phyloP scores from a whole-genome alignment of 495 filamentous ascomycete genomes.

The Daldinia vernicosa region DNA sequence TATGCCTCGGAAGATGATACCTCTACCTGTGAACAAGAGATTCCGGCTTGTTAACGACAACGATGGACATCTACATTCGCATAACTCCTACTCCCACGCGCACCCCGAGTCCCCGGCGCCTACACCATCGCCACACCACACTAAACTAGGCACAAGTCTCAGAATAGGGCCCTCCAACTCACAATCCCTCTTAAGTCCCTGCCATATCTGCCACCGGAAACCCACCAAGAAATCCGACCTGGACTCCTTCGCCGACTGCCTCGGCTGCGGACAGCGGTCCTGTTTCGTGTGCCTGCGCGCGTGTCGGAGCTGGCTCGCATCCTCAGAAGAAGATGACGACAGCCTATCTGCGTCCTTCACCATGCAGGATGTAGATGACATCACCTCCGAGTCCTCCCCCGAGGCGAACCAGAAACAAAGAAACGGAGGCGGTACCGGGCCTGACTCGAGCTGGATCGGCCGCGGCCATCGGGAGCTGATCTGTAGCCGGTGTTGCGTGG shows the following conservation, averaged over 20 bases:
- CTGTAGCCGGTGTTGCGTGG: constrained; percentile 59
- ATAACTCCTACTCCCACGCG: constrained; percentile 33
- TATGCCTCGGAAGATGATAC: constrained; percentile 45
- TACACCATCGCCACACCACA: constrained; percentile 25
- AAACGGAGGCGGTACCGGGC: constrained; percentile 15
- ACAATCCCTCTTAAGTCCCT: constrained; percentile 49
- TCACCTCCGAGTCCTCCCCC: constrained; percentile 1
- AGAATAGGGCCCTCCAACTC: constrained; percentile 19
- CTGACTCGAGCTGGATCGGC: constrained; percentile 42
- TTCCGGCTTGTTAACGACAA: constrained; percentile 34
- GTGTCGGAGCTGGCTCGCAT: constrained; percentile 52
- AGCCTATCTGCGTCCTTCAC: constrained; percentile 43
- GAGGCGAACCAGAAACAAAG: constrained; percentile 15
- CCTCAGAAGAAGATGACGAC: constrained; percentile 24
- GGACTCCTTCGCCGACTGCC: constrained; percentile 58
- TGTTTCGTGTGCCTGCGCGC: constrained; percentile 60
- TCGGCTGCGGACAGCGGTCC: constrained; percentile 56
- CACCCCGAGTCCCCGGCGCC: constrained; percentile 39
- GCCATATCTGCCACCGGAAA: constrained; percentile 60
- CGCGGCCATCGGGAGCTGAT: constrained; percentile 50
- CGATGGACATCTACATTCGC: constrained; percentile 24
- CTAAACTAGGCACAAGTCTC: constrained; percentile 6
- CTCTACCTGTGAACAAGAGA: constrained; percentile 49
- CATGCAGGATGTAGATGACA: constrained; percentile 53
- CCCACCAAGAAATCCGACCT: constrained; percentile 59